These are phyloP conservation scores for Leishmania arabica DNA, from an alignment of 208 protist genomes.

Conservation along the genomic window DNA sequence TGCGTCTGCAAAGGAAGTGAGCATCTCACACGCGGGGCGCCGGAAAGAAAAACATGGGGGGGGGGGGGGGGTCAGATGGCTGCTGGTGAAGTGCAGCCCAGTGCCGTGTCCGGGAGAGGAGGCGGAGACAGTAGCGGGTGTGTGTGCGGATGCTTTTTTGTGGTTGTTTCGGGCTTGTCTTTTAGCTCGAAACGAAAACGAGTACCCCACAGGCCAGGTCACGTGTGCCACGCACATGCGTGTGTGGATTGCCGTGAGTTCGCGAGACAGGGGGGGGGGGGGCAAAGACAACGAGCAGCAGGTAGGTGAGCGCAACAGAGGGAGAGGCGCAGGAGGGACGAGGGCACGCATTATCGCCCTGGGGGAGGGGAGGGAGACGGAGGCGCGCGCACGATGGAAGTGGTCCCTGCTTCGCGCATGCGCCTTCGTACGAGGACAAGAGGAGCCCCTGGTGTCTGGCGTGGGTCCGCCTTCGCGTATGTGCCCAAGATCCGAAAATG, in stretches of 20 bases:
- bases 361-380: neutral
- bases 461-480: neutral
- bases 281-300: neutral
- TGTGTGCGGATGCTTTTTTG: too few species aligned
- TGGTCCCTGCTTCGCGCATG: neutral
- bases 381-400: neutral
- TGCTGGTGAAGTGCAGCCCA: too few species aligned
- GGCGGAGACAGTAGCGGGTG: too few species aligned
- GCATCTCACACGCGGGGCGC: too few species aligned
- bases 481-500: neutral
- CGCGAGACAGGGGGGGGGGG: neutral
- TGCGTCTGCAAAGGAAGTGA: too few species aligned
- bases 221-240: neutral
- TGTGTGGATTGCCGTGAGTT: constrained; percentile 1
- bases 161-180: too few species aligned
- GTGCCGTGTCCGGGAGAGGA: too few species aligned
- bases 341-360: neutral
- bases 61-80: too few species aligned
- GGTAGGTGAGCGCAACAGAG: neutral
- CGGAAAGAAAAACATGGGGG: too few species aligned
- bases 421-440: neutral
- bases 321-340: neutral
- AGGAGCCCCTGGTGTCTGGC: neutral
- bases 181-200: too few species aligned
- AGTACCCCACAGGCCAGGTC: too few species aligned